Evolutionary conservation across 2,329 filamentous ascomycete species (phyloP), one percentile per base, ranked within the genome.

Genomic region (Fusarium sp.): DNA sequence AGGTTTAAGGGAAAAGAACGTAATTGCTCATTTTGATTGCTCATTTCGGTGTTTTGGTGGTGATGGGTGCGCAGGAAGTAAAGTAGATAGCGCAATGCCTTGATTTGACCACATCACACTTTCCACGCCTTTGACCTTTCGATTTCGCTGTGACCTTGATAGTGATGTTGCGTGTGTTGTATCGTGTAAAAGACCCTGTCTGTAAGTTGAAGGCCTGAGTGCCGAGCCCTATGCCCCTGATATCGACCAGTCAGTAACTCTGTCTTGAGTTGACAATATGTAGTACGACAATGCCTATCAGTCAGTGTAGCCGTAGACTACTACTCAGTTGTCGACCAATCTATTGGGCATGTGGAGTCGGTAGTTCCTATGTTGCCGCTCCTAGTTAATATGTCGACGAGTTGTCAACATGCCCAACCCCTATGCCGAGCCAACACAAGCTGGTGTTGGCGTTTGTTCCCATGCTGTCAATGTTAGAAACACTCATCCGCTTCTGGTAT

Each of bases 71-170:
- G 75, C 69, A 73, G 69, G 59, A 75, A 79, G 80, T 79, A 80
- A 78, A 82, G 75, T 81, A 82, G 77, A 81, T 69, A 78, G 76
- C 75, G 77, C 76, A 79, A 75, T 71, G 33, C 73, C 67, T 71
- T 75, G 67, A 79, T 75, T 76, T 76, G 20, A 27, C 48, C 20
- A 52, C 43, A 37, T 9, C 18, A 35, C 16, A 37, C 29, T 31
- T 31, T 31, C 29, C 29, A 31, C 29, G 10, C 8, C 29, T 31
- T 31, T 31, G 29, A 10, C 29, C 10, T 31, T 31, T 31, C 29
- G 9, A 31, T 31, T 31, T 10, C 29, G 29, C 29, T 31, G 29
- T 31, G 29, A 31, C 29, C 29, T 31, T 31, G 29, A 31, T 48
- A 6, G 24, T 50, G 45, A 50, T 50, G 45, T 24, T 9, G 9